phyloP scores from a whole-genome alignment of 345 rosid species.

The Punica granatum region DNA sequence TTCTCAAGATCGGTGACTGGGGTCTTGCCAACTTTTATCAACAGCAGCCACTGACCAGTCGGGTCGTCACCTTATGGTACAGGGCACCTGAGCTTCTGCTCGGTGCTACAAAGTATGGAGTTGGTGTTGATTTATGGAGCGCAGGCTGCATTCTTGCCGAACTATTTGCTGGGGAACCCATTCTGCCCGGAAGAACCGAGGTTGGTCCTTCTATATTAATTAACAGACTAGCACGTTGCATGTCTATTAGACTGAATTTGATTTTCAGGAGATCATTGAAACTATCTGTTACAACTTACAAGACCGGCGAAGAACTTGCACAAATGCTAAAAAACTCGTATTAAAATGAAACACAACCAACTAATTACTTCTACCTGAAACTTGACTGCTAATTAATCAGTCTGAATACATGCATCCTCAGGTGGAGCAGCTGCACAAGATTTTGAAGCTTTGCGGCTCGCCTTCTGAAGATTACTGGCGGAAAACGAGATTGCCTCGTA shows the following conservation, averaged over 20 bases:
- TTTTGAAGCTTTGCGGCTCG: conserved; percentile 91
- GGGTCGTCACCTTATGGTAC: conserved; percentile 97
- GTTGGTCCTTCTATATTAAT: conserved; percentile 19
- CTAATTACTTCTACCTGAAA: not conserved
- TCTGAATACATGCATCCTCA: conserved; percentile 8
- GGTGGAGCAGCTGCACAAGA: conserved; percentile 99
- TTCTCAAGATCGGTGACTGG: conserved; percentile 87
- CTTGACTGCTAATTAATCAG: not conserved
- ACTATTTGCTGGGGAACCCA: conserved; percentile 76
- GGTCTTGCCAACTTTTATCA: conserved; percentile 66
- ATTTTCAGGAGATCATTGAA: not conserved
- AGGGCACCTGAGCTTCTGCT: conserved; percentile 95
- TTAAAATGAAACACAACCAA: too few relatives aligned
- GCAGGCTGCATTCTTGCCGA: conserved; percentile 88
- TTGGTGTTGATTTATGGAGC: conserved; percentile 86
- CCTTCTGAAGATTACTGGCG: conserved; percentile 77
- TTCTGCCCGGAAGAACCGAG: conserved; percentile 98
- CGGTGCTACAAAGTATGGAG: conserved; percentile 80
- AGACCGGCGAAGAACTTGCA: not conserved
- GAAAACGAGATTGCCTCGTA: conserved; percentile 53
- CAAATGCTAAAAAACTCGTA: not conserved
- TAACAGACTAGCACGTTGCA: not conserved
- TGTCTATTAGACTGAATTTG: not conserved
- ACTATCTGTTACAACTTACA: not conserved
- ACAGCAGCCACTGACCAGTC: conserved; percentile 65